Percentiles rank a stretch among this genome's conserved stretches.
phyloP scores from a whole-genome alignment of 2,329 filamentous ascomycete species.

The Aureobasidium sp. region DNA sequence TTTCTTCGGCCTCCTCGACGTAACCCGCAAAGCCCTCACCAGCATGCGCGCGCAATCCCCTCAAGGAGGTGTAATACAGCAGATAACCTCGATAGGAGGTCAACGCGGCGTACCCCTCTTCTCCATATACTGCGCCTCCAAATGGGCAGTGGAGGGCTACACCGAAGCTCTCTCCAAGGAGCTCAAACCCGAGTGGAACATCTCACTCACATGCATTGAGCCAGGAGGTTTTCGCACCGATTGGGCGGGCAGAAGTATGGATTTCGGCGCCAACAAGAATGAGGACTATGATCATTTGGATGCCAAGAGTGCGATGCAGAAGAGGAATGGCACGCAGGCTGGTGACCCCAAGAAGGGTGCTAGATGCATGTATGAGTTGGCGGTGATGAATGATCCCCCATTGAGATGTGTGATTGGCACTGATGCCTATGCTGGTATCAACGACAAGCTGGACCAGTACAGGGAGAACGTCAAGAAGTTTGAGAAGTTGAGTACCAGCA shows the following conservation, averaged over 20 bases:
- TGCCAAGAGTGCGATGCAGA: slow-evolving; percentile 33
- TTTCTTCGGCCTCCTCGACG: slow-evolving; percentile 49
- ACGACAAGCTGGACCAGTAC: slow-evolving; percentile 43
- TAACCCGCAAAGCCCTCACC: slow-evolving; percentile 41
- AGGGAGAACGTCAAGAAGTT: slow-evolving; percentile 42
- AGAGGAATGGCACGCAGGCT: slow-evolving; percentile 36
- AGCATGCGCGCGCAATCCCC: slow-evolving; percentile 40
- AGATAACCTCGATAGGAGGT: slow-evolving; percentile 48
- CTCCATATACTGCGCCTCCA: slow-evolving; percentile 34
- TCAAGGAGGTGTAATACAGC: slow-evolving; percentile 45
- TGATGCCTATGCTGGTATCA: slow-evolving; percentile 44
- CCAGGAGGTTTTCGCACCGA: slow-evolving; percentile 41
- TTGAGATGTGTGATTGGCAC: slow-evolving; percentile 46
- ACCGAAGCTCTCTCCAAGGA: slow-evolving; percentile 36
- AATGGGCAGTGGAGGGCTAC: slow-evolving; percentile 43
- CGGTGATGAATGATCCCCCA: slow-evolving; percentile 44
- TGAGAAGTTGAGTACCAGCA: slow-evolving; percentile 43
- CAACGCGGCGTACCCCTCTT: slow-evolving; percentile 35
- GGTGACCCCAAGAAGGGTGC: slow-evolving; percentile 44
- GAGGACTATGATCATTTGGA: slow-evolving; percentile 43
- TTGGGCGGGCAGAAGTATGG: slow-evolving; percentile 40
- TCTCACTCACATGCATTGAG: slow-evolving; percentile 39
- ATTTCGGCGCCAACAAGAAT: slow-evolving; percentile 37
- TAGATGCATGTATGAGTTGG: slow-evolving; percentile 47
- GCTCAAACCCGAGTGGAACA: slow-evolving; percentile 40